These are phyloP conservation scores for Acanthamoeba lenticulata DNA, from an alignment of 208 protist species.

Conservation along the genomic window DNA sequence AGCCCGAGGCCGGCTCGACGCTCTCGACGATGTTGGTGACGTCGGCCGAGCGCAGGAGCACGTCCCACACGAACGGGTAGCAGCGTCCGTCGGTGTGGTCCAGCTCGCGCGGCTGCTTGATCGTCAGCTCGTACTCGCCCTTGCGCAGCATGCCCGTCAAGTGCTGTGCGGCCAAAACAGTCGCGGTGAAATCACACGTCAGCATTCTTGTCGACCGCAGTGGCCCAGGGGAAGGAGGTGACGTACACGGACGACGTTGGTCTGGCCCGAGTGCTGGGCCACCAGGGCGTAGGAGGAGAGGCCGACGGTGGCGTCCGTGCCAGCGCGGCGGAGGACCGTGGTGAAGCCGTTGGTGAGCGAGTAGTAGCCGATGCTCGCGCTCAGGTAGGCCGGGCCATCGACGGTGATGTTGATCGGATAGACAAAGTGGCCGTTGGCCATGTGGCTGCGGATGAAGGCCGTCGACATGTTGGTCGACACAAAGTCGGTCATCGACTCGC, in stretches of 20 bases:
- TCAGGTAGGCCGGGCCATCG: background rate
- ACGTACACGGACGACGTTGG: conserved; percentile 31
- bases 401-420: background rate
- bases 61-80: conserved; percentile 59
- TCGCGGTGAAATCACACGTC: too few relatives aligned
- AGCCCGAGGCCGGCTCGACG: background rate
- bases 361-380: conserved; percentile 14
- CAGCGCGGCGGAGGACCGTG: background rate
- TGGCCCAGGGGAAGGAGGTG: background rate
- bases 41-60: conserved; percentile 1
- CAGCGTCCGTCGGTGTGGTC: too few relatives aligned
- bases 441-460: background rate
- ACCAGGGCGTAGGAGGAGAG: conserved; percentile 11
- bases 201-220: too few relatives aligned
- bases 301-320: background rate
- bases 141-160: background rate
- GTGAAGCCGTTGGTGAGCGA: conserved; percentile 49
- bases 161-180: too few relatives aligned
- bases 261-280: conserved; percentile 28
- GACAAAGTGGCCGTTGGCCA: background rate
- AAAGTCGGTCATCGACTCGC: background rate
- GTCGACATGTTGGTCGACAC: conserved; percentile 55
- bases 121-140: conserved; percentile 26
- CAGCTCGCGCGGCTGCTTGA: conserved; percentile 10
- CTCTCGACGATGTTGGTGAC: conserved; percentile 3